phyloP scores from a whole-genome alignment of 257 asterid genomes.

The Scutellaria barbata region DNA sequence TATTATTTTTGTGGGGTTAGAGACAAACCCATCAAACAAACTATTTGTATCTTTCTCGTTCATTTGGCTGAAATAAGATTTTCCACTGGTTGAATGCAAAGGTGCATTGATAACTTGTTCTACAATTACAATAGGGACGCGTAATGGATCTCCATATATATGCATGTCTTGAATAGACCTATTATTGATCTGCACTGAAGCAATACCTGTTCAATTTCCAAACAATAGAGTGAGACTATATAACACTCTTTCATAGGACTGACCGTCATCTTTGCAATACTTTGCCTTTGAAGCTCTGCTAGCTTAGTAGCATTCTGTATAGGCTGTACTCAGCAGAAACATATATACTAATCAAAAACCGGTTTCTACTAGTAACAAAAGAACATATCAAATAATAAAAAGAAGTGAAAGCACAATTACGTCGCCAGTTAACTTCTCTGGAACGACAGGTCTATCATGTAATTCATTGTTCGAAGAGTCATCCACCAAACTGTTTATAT shows the following conservation, averaged over 20 bases:
- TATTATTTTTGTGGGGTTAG: conserved; percentile 41
- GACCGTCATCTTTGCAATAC: conserved; percentile 85
- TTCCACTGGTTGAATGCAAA: conserved; percentile 59
- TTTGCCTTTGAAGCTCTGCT: conserved; percentile 77
- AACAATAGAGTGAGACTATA: conserved; percentile 17
- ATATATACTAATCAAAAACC: conserved; percentile 20
- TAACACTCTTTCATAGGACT: conserved; percentile 36
- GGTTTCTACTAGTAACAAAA: conserved; percentile 20
- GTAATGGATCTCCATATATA: conserved; percentile 78
- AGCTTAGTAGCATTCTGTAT: conserved; percentile 70
- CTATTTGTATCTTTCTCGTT: conserved; percentile 47
- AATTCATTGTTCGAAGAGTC: conserved; percentile 53
- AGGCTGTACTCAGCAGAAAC: conserved; percentile 55
- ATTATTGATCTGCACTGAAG: conserved; percentile 63
- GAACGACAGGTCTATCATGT: conserved; percentile 60
- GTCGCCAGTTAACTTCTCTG: conserved; percentile 61
- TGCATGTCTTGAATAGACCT: conserved; percentile 81
- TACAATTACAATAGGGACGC: conserved; percentile 69
- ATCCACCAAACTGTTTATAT: conserved; percentile 64
- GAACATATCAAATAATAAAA: conserved; percentile 12
- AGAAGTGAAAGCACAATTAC: conserved; percentile 48
- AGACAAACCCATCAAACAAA: conserved; percentile 37
- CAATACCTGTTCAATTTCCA: conserved; percentile 36
- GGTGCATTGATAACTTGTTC: conserved; percentile 74
- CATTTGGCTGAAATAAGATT: conserved; percentile 52